Percentiles rank a stretch among this genome's conserved stretches.
These are phyloP conservation scores for Solanum boliviense DNA, from an alignment of 257 asterid genomes.

Conservation along the genomic window DNA sequence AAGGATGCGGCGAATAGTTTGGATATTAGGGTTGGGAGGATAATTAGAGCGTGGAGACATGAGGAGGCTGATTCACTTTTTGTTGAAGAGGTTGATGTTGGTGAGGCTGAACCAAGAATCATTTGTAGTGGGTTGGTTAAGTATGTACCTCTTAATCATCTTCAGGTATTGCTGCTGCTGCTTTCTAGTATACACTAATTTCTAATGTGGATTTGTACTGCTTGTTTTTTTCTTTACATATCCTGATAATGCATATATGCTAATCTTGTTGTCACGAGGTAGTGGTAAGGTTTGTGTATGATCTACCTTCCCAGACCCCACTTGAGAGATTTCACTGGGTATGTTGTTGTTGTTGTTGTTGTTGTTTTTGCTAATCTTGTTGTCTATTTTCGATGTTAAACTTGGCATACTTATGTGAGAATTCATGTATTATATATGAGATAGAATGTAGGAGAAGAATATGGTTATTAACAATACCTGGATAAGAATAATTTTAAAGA, in stretches of 20 bases:
- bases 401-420: neutral
- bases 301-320: neutral
- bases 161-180: slow-evolving; percentile 37
- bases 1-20: slow-evolving; percentile 59
- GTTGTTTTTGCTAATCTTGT: neutral
- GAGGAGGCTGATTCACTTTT: slow-evolving; percentile 93
- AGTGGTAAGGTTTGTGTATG: neutral
- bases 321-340: neutral
- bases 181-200: neutral
- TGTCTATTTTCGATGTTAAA: neutral
- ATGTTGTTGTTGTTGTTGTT: neutral
- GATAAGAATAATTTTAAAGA: neutral
- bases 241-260: neutral
- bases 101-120: slow-evolving; percentile 77
- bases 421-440: neutral
- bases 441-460: neutral
- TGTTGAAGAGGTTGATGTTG: slow-evolving; percentile 94
- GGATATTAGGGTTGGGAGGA: slow-evolving; percentile 77
- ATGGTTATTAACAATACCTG: neutral
- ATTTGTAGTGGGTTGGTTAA: slow-evolving; percentile 92
- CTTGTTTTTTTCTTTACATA: neutral
- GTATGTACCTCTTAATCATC: slow-evolving; percentile 52
- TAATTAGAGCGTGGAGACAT: slow-evolving; percentile 72
- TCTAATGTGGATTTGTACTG: neutral
- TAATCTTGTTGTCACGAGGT: neutral